Conservation (phyloP, 495 filamentous ascomycete species). For the Neurospora sp. region DNA sequence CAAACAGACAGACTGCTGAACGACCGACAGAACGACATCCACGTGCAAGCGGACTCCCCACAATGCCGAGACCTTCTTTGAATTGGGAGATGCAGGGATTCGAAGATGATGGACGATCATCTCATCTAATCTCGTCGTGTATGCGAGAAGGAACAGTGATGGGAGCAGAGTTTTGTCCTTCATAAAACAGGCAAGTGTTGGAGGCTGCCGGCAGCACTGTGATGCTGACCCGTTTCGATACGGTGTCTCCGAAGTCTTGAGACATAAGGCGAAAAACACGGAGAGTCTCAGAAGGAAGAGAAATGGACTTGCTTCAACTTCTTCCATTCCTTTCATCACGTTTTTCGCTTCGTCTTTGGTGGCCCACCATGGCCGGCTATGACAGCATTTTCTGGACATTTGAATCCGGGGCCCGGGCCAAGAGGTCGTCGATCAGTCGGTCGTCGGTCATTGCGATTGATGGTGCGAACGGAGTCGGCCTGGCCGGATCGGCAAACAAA, state of each 20-base stretch:
- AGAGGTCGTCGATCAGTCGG: neutral
- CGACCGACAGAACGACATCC: neutral
- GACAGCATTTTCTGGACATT: neutral
- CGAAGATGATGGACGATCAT: neutral
- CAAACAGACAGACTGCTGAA: neutral
- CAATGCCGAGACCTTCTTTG: neutral
- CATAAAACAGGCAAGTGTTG: neutral
- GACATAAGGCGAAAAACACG: neutral
- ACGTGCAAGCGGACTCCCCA: neutral
- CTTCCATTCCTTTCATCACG: neutral
- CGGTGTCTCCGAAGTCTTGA: neutral
- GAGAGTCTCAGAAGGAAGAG: neutral
- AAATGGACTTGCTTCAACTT: neutral
- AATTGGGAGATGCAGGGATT: neutral
- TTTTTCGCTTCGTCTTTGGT: neutral
- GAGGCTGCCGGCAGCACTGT: neutral
- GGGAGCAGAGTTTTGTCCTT: neutral
- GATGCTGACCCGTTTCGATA: neutral
- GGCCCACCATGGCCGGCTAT: neutral
- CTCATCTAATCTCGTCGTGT: neutral
- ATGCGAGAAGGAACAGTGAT: neutral
- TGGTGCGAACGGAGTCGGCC: neutral
- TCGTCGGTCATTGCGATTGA: slow-evolving; percentile 4
- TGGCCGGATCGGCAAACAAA: slow-evolving; percentile 4
- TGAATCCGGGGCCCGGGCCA: neutral